phyloP scores from a whole-genome alignment of 2,329 filamentous ascomycete genomes.

The Rosellinia necatrix region DNA sequence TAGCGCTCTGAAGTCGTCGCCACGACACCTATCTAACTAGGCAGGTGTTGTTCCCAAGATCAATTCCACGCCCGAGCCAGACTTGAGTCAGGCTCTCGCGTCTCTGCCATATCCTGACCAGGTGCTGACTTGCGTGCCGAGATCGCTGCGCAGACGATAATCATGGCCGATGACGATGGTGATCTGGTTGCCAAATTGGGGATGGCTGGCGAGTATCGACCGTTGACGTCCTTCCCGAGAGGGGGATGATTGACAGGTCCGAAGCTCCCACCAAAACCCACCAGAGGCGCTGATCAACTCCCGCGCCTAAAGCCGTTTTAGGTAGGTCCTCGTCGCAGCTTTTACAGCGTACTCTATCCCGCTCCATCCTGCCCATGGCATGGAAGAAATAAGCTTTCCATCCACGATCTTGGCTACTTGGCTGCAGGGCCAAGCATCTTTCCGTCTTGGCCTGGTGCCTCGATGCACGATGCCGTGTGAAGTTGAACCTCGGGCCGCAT shows the following conservation, averaged over 20 bases:
- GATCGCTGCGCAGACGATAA: background rate
- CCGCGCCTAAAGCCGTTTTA: background rate
- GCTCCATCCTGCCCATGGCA: background rate
- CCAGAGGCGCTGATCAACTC: slow-evolving; percentile 1
- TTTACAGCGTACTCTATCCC: background rate
- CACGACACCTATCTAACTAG: background rate
- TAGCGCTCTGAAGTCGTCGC: background rate
- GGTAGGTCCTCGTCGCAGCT: background rate
- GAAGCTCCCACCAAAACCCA: background rate
- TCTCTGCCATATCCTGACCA: background rate
- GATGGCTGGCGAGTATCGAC: background rate
- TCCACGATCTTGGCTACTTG: background rate
- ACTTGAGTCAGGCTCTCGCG: background rate
- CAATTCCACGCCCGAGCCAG: no score
- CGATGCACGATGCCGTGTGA: no score
- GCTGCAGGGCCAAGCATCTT: background rate
- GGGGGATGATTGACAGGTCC: background rate
- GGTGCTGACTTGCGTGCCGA: no score
- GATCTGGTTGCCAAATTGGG: background rate
- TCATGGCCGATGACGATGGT: background rate
- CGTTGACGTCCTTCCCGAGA: slow-evolving; percentile 5
- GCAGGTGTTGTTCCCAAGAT: background rate
- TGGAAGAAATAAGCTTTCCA: slow-evolving; percentile 2
- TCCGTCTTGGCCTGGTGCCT: background rate
- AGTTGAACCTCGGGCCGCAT: background rate